Percentiles rank a stretch among this genome's conserved stretches.
phyloP scores from a whole-genome alignment of 2,329 filamentous ascomycete species.

The Ophiostoma novo-ulmi region DNA sequence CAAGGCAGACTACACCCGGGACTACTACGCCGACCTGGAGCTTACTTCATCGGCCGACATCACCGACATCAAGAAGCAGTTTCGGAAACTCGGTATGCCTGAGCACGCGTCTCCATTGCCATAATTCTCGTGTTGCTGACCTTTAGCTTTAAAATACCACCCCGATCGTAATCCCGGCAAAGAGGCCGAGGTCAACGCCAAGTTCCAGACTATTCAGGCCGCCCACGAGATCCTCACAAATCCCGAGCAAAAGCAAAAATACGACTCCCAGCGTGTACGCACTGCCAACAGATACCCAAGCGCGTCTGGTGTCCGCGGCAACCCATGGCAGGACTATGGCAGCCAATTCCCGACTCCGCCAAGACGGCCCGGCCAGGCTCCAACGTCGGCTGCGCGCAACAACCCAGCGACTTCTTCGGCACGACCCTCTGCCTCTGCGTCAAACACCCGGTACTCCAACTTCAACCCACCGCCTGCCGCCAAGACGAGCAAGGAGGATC shows the following conservation, averaged over 20 bases:
- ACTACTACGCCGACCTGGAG: conserved; percentile 84
- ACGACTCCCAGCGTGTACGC: conserved; percentile 45
- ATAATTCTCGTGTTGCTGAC: not conserved
- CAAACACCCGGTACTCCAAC: conserved; percentile 29
- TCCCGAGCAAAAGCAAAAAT: conserved; percentile 46
- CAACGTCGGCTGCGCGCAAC: conserved; percentile 26
- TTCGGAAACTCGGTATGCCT: conserved; percentile 66
- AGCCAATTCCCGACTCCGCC: conserved; percentile 48
- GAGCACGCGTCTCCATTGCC: not conserved
- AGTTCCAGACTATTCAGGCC: conserved; percentile 81
- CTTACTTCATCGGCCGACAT: conserved; percentile 61
- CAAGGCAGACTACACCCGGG: conserved; percentile 58
- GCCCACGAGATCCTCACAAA: conserved; percentile 70
- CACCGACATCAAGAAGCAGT: conserved; percentile 79
- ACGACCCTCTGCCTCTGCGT: conserved; percentile 26
- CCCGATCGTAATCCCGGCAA: conserved; percentile 83
- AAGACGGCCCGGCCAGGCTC: conserved; percentile 28
- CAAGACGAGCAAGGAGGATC: conserved; percentile 27
- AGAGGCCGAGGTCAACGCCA: conserved; percentile 71
- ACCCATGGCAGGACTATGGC: conserved; percentile 50
- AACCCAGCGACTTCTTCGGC: conserved; percentile 21
- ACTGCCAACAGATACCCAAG: conserved; percentile 39
- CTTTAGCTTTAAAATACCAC: conserved; percentile 74
- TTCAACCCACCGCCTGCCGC: conserved; percentile 27
- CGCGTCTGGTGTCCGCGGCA: conserved; percentile 53